These are phyloP conservation scores for Trichoderma sp. DNA, from an alignment of 2,329 filamentous ascomycete genomes.

Conservation along the genomic window DNA sequence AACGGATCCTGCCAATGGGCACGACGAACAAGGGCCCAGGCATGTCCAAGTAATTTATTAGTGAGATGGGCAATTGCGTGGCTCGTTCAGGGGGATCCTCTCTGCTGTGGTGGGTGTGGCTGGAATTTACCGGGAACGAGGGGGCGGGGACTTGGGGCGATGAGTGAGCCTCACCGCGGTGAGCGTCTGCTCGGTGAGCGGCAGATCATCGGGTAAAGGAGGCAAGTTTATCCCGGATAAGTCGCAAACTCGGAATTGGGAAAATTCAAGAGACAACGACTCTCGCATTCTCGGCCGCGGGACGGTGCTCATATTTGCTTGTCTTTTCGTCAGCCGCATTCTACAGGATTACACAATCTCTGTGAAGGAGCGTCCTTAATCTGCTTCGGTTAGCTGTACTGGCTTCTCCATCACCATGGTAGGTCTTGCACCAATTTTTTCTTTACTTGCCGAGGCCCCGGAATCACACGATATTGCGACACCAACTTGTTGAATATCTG, in stretches of 20 bases:
- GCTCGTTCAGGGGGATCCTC: conserved; percentile 5
- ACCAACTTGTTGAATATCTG: background rate
- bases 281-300: background rate
- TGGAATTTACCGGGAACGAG: background rate
- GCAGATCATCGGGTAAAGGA: conserved; percentile 32
- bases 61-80: conserved; percentile 11
- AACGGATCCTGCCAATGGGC: conserved; percentile 10
- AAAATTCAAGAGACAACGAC: conserved; percentile 23
- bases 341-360: background rate
- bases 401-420: conserved; percentile 17
- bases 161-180: background rate
- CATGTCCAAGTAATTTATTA: background rate
- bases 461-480: background rate
- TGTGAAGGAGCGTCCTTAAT: background rate
- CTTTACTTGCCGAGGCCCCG: background rate
- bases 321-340: background rate
- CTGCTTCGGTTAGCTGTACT: background rate
- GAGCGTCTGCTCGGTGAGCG: conserved; percentile 25
- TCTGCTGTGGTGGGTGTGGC: conserved; percentile 11
- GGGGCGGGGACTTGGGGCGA: background rate
- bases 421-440: background rate
- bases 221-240: conserved; percentile 30
- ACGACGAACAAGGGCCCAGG: background rate
- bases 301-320: background rate
- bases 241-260: conserved; percentile 28